These are phyloP conservation scores for Fusarium aywerte DNA, from an alignment of 2,329 filamentous ascomycete genomes.

Conservation along the genomic window DNA sequence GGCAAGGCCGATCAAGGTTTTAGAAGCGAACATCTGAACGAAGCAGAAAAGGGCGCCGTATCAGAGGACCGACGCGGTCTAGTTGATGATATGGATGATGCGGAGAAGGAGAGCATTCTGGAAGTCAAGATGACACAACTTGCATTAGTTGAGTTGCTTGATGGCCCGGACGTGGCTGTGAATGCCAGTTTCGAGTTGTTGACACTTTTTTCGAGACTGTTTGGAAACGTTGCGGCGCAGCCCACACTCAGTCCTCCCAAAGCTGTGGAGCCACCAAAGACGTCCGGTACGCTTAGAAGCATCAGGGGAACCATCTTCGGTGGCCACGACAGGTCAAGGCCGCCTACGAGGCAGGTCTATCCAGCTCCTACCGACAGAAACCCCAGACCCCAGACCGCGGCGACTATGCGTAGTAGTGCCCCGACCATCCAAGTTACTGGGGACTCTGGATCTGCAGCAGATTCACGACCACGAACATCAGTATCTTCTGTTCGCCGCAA, in stretches of 20 bases:
- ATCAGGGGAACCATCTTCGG: slow-evolving; percentile 82
- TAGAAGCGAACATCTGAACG: slow-evolving; percentile 75
- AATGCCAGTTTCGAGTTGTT: slow-evolving; percentile 89
- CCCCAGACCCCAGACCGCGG: slow-evolving; percentile 53
- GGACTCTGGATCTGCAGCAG: slow-evolving; percentile 61
- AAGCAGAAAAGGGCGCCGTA: slow-evolving; percentile 53
- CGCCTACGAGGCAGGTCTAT: slow-evolving; percentile 56
- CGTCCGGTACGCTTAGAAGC: slow-evolving; percentile 76
- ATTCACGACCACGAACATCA: slow-evolving; percentile 52
- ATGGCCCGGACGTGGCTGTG: slow-evolving; percentile 86
- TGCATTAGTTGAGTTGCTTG: slow-evolving; percentile 81
- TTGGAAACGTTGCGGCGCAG: slow-evolving; percentile 67
- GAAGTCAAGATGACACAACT: slow-evolving; percentile 97
- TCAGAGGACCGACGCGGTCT: slow-evolving; percentile 57
- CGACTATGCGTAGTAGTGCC: slow-evolving; percentile 58
- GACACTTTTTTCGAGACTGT: slow-evolving; percentile 82
- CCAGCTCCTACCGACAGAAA: slow-evolving; percentile 53
- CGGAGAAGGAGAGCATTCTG: slow-evolving; percentile 87
- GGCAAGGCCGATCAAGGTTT: slow-evolving; percentile 67
- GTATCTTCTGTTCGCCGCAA: slow-evolving; percentile 47
- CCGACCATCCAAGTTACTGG: slow-evolving; percentile 83
- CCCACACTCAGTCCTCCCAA: slow-evolving; percentile 55
- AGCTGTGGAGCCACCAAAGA: slow-evolving; percentile 70
- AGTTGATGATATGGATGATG: slow-evolving; percentile 82
- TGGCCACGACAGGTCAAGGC: slow-evolving; percentile 59